Conservation (phyloP, 192 early-diverging fungal species). For the Phlyctochytrium arcticum region DNA sequence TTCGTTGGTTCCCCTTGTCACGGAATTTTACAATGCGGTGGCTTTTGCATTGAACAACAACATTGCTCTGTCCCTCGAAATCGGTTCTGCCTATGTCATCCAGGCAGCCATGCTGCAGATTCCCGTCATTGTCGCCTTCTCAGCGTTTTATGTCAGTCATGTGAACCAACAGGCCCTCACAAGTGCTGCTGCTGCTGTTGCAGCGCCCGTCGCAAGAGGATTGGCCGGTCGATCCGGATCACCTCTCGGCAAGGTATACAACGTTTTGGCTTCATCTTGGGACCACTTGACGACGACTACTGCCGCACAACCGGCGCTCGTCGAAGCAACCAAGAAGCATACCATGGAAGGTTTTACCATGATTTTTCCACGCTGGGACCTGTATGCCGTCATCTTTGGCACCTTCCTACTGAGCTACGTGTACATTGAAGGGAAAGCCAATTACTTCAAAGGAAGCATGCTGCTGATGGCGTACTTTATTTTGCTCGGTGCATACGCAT, state of each 20-base stretch:
- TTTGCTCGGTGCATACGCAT: constrained; percentile 76
- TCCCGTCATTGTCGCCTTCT: constrained; percentile 86
- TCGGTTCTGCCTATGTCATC: constrained; percentile 92
- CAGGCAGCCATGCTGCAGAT: constrained; percentile 95
- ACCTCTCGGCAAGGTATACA: background rate
- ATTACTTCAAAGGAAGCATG: constrained; percentile 96
- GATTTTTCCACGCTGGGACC: constrained; percentile 71
- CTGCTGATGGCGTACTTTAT: constrained; percentile 82
- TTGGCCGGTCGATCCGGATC: too few relatives aligned
- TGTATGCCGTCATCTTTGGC: constrained; percentile 55
- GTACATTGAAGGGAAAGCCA: constrained; percentile 91
- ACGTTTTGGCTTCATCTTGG: background rate
- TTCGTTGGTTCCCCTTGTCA: constrained; percentile 91
- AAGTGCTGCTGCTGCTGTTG: background rate
- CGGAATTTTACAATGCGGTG: constrained; percentile 90
- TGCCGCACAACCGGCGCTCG: background rate
- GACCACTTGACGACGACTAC: background rate
- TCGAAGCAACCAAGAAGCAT: too few relatives aligned
- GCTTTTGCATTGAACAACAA: constrained; percentile 91
- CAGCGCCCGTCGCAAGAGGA: background rate
- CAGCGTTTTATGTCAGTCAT: constrained; percentile 34
- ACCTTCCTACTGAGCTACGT: constrained; percentile 77
- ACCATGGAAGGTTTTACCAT: constrained; percentile 49
- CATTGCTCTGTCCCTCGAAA: constrained; percentile 76
- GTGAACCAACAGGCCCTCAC: background rate